Evolutionary conservation across 2,329 filamentous ascomycete genomes (phyloP).

Genomic region (Hypoxylon sp.): DNA sequence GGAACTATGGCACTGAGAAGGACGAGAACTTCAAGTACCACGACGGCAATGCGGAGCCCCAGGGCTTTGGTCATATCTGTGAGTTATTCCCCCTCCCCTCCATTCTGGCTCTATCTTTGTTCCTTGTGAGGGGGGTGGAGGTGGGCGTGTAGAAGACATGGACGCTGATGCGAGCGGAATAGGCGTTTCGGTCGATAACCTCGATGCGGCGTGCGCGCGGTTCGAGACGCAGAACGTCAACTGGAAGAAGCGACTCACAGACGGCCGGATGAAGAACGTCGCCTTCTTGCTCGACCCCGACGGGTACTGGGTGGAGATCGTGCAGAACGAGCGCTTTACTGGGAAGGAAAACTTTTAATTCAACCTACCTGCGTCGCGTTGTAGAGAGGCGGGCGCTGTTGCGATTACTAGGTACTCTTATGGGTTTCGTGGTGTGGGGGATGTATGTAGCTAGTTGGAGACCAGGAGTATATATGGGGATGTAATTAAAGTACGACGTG

Average conservation of each 20-base stretch:
- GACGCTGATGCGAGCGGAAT: conserved; percentile 18
- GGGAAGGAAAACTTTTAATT: conserved; percentile 66
- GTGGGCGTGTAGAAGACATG: neutral
- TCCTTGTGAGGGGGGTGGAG: neutral
- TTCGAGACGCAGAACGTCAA: conserved; percentile 85
- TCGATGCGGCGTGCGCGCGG: conserved; percentile 88
- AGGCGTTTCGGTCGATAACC: conserved; percentile 86
- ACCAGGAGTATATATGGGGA: neutral
- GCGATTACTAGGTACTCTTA: too few relatives aligned
- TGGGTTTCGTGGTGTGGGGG: neutral
- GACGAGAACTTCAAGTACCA: conserved; percentile 89
- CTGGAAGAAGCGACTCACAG: conserved; percentile 97
- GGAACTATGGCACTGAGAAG: conserved; percentile 87
- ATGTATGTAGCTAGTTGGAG: neutral
- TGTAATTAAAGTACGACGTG: conserved; percentile 5
- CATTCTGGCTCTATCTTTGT: neutral
- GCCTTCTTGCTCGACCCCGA: conserved; percentile 93
- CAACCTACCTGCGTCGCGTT: neutral
- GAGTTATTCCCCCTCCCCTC: conserved; percentile 55
- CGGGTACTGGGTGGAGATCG: conserved; percentile 64
- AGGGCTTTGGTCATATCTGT: conserved; percentile 96
- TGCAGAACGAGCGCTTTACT: conserved; percentile 82
- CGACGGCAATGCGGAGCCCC: conserved; percentile 90
- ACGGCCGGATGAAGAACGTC: conserved; percentile 93
- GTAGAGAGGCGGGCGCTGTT: neutral